Base-by-base conservation (phyloP, 345 rosid species). In the Eucalyptus cladocalyx region DNA sequence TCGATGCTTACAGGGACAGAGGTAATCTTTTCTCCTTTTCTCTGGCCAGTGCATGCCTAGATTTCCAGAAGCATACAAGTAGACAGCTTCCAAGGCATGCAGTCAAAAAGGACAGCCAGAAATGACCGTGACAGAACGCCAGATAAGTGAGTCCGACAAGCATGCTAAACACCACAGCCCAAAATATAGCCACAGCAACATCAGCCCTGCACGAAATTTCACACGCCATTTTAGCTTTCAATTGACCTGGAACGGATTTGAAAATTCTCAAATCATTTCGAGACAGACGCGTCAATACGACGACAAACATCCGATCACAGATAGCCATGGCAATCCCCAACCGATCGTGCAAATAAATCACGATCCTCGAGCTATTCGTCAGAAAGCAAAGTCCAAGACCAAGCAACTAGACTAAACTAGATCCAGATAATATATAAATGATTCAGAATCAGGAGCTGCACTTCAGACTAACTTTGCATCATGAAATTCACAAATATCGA, bases 11-110 rank as follows among this genome's bases (percentile, higher is more conserved):
- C 95, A 91, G 91, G 60, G 95, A 93, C 93, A 93, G 91, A 24
- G 95, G 95, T 87, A 92, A 80, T 89, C 93, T 92, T 83, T 92
- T 90, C 88, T 95, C 95, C 91, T 92, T 94, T 86, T 93, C 93
- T 91, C 87, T 88, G 87, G 90, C 49, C 87, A 93, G 81, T 42
- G 93, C 92, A 86, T 91, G 94, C 88, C 94, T 91, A 62, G 56
- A 92, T 72, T 91, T 89, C 89, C 94, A 89, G 86, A 93, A 88
- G 87, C 91, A 89, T 48, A 92, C 13, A 9, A 89, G 95, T 90
- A 95, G 92, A 65, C 90, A 90, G 62, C 91, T 89, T 26, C 88
- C 93, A 45, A 93, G 90, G 90, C 92, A 89, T 34, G 91, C 87
- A 32, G 88, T 26, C 76, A 93, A 53, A 86, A 86, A 87, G 8